phyloP scores from a whole-genome alignment of 2,329 filamentous ascomycete species.

The Talaromyces pinophilus region DNA sequence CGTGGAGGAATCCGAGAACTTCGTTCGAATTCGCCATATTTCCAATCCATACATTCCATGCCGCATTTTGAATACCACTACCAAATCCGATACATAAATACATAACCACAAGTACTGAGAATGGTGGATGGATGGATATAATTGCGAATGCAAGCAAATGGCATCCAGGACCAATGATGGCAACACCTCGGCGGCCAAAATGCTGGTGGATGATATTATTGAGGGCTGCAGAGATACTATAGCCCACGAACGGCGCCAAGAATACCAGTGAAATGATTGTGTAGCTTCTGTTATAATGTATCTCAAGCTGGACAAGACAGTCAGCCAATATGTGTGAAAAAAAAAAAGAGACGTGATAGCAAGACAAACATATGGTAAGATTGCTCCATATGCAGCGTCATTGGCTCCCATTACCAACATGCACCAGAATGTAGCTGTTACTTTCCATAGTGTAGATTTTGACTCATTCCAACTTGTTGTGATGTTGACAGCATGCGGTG shows the following conservation, averaged over 20 bases:
- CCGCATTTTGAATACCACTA: conserved; percentile 62
- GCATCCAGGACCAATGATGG: conserved; percentile 58
- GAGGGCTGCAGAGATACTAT: conserved; percentile 47
- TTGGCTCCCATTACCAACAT: conserved; percentile 61
- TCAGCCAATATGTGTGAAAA: not conserved
- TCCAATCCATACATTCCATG: conserved; percentile 64
- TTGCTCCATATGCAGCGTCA: conserved; percentile 53
- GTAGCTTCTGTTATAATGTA: conserved; percentile 50
- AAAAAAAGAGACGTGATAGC: not conserved
- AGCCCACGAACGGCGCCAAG: conserved; percentile 51
- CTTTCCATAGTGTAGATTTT: conserved; percentile 51
- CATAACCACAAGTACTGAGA: conserved; percentile 64
- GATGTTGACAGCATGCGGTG: conserved; percentile 29
- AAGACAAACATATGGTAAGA: conserved; percentile 54
- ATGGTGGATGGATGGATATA: conserved; percentile 67
- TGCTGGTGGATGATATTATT: conserved; percentile 47
- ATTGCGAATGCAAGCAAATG: conserved; percentile 43
- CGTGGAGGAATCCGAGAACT: conserved; percentile 70
- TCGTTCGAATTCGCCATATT: conserved; percentile 73
- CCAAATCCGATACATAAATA: conserved; percentile 70
- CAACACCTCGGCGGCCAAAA: conserved; percentile 69
- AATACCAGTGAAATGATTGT: conserved; percentile 52
- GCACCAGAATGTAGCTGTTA: conserved; percentile 58
- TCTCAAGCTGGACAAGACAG: conserved; percentile 42
- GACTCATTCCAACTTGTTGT: conserved; percentile 51